Conservation (phyloP, 1,139 yeast genomes). For the Debaryomycetaceae sp. region DNA sequence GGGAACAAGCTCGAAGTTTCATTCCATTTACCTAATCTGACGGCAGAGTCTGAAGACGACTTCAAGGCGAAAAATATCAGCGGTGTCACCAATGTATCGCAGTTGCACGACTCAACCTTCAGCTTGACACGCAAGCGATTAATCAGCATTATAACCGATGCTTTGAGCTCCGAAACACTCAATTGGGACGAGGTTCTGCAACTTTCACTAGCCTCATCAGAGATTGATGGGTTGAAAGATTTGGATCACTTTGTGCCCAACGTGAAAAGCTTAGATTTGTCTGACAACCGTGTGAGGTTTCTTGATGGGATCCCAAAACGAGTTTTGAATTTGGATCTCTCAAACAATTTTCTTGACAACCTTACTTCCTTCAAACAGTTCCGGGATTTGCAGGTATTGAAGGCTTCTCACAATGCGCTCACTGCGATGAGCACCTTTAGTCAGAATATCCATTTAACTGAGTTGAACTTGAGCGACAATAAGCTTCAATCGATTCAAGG, state of each 20-base stretch:
- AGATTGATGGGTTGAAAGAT: slow-evolving; percentile 39
- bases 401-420: slow-evolving; percentile 36
- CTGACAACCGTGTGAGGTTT: slow-evolving; percentile 39
- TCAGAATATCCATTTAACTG: slow-evolving; percentile 34
- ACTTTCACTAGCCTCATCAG: slow-evolving; percentile 29
- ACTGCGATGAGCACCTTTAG: slow-evolving; percentile 28
- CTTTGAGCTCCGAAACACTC: slow-evolving; percentile 23
- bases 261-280: slow-evolving; percentile 33
- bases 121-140: slow-evolving; percentile 43
- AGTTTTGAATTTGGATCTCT: slow-evolving; percentile 33
- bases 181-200: slow-evolving; percentile 42
- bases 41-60: slow-evolving; percentile 7
- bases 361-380: slow-evolving; percentile 38
- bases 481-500: slow-evolving; percentile 31
- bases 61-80: slow-evolving; percentile 13
- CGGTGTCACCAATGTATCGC: slow-evolving; percentile 41
- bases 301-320: slow-evolving; percentile 44
- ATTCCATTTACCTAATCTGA: slow-evolving; percentile 33
- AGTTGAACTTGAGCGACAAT: slow-evolving; percentile 30
- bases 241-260: slow-evolving; percentile 43
- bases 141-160: slow-evolving; percentile 46
- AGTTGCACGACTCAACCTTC: slow-evolving; percentile 44
- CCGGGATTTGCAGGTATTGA: slow-evolving; percentile 40
- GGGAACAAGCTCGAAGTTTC: slow-evolving; percentile 34
- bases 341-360: slow-evolving; percentile 36